These are phyloP conservation scores for Penicillium samsonianum DNA, from an alignment of 495 filamentous ascomycete species.

Conservation along the genomic window DNA sequence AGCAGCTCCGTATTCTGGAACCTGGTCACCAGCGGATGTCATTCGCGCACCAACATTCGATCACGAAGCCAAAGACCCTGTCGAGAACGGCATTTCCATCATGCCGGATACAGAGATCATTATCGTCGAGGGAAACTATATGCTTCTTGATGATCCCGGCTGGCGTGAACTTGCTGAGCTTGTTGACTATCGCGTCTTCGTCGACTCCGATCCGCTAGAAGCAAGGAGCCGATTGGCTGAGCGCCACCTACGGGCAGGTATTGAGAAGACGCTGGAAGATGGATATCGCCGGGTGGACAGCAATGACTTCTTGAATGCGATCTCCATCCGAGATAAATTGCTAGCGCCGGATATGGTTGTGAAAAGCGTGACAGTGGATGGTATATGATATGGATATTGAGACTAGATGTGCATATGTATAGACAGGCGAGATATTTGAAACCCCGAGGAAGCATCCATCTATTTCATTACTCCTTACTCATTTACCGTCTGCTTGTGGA, in stretches of 20 bases:
- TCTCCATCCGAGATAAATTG: constrained; percentile 30
- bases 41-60: constrained; percentile 41
- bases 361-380: constrained; percentile 22
- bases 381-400: neutral
- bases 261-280: constrained; percentile 43
- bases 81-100: constrained; percentile 38
- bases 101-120: constrained; percentile 33
- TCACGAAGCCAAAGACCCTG: constrained; percentile 44
- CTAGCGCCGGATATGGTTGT: constrained; percentile 34
- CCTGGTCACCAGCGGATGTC: constrained; percentile 10
- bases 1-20: constrained; percentile 3
- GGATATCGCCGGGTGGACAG: constrained; percentile 40
- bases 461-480: constrained; percentile 34
- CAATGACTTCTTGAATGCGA: constrained; percentile 46
- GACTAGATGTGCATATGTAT: neutral
- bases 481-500: constrained; percentile 62
- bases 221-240: constrained; percentile 38
- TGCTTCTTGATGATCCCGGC: constrained; percentile 35
- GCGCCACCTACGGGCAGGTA: constrained; percentile 40
- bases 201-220: constrained; percentile 38
- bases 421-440: too few species aligned
- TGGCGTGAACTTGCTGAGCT: constrained; percentile 32
- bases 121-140: constrained; percentile 44
- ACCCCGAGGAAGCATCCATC: neutral
- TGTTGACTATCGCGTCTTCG: constrained; percentile 38